Conservation (phyloP, 2,329 filamentous ascomycete species). For the Teratosphaeria gauchensis region DNA sequence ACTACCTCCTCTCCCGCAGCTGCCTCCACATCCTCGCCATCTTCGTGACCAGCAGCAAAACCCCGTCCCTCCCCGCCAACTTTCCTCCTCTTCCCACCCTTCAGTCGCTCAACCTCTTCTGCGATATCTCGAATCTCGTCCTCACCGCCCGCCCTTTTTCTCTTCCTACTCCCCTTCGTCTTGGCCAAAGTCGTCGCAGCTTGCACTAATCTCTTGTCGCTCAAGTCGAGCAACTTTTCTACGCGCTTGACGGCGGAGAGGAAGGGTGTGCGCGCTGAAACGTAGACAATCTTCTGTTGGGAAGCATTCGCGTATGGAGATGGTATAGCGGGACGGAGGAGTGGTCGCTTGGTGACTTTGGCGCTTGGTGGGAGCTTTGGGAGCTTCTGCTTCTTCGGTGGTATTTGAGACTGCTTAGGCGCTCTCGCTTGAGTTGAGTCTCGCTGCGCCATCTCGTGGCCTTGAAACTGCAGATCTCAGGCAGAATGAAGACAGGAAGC, state of each 20-base stretch:
- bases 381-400: not conserved
- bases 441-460: not conserved
- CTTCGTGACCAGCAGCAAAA: conserved; percentile 14
- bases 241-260: conserved; percentile 58
- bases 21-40: conserved; percentile 23
- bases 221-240: conserved; percentile 51
- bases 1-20: conserved; percentile 43
- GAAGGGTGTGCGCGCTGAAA: conserved; percentile 56
- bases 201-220: conserved; percentile 42
- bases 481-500: no score
- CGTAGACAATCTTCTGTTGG: conserved; percentile 52
- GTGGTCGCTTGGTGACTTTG: conserved; percentile 45
- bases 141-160: conserved; percentile 6
- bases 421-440: not conserved
- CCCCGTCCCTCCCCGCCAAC: conserved; percentile 12
- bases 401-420: not conserved
- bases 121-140: conserved; percentile 29
- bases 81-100: conserved; percentile 19
- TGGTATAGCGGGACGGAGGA: conserved; percentile 46
- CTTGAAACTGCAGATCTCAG: no score
- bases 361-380: conserved; percentile 28
- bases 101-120: conserved; percentile 22
- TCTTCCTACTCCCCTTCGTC: conserved; percentile 7
- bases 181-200: conserved; percentile 26
- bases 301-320: conserved; percentile 42